phyloP scores from a whole-genome alignment of 2,329 filamentous ascomycete genomes.

The Penicillium sp. region DNA sequence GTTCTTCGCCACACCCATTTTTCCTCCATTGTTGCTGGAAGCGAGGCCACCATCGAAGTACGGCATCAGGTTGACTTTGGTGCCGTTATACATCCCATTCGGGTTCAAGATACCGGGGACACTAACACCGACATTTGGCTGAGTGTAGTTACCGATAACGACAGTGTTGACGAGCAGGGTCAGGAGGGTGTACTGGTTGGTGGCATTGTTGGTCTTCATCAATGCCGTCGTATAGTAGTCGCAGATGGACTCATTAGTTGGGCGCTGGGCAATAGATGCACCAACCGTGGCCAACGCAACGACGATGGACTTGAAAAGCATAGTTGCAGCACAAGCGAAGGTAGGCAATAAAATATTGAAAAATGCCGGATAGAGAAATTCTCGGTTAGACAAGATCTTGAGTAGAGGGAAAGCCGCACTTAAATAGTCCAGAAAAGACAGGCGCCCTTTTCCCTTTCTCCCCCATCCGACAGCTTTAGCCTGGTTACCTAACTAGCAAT shows the following conservation, averaged over 20 bases:
- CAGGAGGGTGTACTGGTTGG: constrained; percentile 57
- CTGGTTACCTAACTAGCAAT: neutral
- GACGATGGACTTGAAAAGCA: neutral
- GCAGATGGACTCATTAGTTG: constrained; percentile 54
- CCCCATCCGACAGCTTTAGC: neutral
- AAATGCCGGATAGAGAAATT: neutral
- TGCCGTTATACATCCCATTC: constrained; percentile 50
- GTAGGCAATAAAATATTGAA: neutral
- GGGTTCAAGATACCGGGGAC: constrained; percentile 59
- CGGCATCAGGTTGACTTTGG: constrained; percentile 55
- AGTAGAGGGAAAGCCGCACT: neutral
- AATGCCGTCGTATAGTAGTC: constrained; percentile 64
- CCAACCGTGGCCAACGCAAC: neutral
- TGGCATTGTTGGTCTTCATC: constrained; percentile 58
- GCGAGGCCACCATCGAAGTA: constrained; percentile 59
- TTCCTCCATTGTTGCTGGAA: constrained; percentile 54
- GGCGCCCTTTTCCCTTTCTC: neutral
- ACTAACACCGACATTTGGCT: constrained; percentile 51
- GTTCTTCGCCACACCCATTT: constrained; percentile 52
- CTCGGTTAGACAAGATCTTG: neutral
- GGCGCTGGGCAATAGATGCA: constrained; percentile 46
- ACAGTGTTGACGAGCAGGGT: constrained; percentile 62
- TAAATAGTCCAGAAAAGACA: neutral
- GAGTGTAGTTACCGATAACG: constrained; percentile 62
- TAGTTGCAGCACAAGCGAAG: neutral